phyloP scores from a whole-genome alignment of 2,329 filamentous ascomycete species.

The Paraphoma chrysanthemicola region DNA sequence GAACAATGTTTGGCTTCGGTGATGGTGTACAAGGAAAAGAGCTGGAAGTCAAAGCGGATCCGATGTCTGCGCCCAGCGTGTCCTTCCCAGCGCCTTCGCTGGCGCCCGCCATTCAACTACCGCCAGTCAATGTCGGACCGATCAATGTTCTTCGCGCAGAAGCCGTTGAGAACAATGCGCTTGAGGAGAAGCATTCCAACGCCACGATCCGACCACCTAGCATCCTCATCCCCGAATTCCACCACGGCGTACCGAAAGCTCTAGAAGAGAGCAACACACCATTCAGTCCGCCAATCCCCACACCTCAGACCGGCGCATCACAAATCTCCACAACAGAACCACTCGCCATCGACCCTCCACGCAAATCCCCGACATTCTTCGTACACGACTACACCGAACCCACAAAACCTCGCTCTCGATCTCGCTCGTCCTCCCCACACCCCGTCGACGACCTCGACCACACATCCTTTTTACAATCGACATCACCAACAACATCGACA shows the following conservation, averaged over 20 bases:
- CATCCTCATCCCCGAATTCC: slow-evolving; percentile 29
- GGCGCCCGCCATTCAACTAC: slow-evolving; percentile 3
- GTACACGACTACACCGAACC: neutral
- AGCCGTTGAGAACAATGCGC: slow-evolving; percentile 23
- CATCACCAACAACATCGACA: neutral
- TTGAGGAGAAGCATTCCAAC: slow-evolving; percentile 41
- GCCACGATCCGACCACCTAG: slow-evolving; percentile 41
- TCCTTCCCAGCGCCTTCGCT: slow-evolving; percentile 2
- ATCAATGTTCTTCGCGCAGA: slow-evolving; percentile 15
- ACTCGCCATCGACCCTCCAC: neutral
- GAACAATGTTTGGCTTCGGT: slow-evolving; percentile 20
- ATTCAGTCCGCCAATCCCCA: slow-evolving; percentile 3
- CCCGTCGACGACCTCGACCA: neutral
- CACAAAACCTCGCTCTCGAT: neutral
- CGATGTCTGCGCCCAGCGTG: slow-evolving; percentile 3
- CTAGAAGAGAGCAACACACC: slow-evolving; percentile 10
- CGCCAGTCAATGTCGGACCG: slow-evolving; percentile 10
- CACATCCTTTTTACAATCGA: neutral
- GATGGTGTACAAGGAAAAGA: slow-evolving; percentile 24
- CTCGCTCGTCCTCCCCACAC: too few species aligned
- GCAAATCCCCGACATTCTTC: neutral
- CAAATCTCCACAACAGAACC: neutral
- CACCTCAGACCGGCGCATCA: slow-evolving; percentile 4
- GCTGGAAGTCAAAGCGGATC: slow-evolving; percentile 17
- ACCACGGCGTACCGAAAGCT: slow-evolving; percentile 23